These are phyloP conservation scores for Aaosphaeria pasadenensis DNA, from an alignment of 2,329 filamentous ascomycete species.

Conservation along the genomic window DNA sequence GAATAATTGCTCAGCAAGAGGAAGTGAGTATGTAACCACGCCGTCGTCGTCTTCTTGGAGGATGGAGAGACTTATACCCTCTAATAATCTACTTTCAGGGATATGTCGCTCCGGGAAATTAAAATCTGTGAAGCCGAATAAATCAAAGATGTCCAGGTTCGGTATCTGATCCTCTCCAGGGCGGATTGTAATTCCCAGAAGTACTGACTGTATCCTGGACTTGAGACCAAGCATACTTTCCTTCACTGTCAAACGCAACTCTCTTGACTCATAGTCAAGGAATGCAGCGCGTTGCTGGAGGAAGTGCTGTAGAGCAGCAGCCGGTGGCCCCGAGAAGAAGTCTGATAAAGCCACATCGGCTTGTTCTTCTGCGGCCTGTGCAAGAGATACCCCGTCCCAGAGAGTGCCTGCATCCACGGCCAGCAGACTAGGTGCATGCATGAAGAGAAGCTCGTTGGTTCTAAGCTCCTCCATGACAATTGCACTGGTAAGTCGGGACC, in stretches of 20 bases:
- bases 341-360: conserved; percentile 41
- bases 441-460: conserved; percentile 74
- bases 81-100: conserved; percentile 57
- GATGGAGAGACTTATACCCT: conserved; percentile 63
- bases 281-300: conserved; percentile 72
- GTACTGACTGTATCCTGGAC: conserved; percentile 53
- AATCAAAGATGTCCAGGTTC: conserved; percentile 79
- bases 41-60: conserved; percentile 60
- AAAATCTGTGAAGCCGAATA: conserved; percentile 85
- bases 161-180: conserved; percentile 64
- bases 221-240: conserved; percentile 58
- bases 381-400: conserved; percentile 70
- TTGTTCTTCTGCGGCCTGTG: conserved; percentile 36
- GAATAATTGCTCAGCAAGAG: conserved; percentile 71
- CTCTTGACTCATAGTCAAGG: conserved; percentile 80
- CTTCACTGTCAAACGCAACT: conserved; percentile 75
- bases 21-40: conserved; percentile 63
- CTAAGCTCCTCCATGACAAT: conserved; percentile 78
- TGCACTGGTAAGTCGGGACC: conserved; percentile 71
- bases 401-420: conserved; percentile 65
- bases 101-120: conserved; percentile 48
- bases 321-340: conserved; percentile 68
- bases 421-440: conserved; percentile 68
- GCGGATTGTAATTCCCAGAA: conserved; percentile 73
- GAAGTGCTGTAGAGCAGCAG: conserved; percentile 71